phyloP scores from a whole-genome alignment of 345 rosid genomes.

The Lepidium africanum region DNA sequence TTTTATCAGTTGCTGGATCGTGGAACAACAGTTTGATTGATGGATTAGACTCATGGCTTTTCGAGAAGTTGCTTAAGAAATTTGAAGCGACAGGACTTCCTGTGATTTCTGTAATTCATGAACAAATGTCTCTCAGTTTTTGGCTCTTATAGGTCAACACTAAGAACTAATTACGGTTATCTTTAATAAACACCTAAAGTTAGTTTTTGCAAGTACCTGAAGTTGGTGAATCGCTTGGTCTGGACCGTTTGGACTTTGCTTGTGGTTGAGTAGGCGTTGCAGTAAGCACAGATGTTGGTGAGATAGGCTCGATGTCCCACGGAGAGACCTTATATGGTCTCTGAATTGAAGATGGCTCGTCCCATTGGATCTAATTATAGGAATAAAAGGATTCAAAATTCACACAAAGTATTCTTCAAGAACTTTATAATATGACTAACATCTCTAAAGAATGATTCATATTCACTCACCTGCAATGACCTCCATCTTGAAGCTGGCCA shows the following conservation, averaged over 20 bases:
- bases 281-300: constrained; percentile 26
- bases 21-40: constrained; percentile 19
- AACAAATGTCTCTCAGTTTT: too few species aligned
- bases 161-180: not conserved
- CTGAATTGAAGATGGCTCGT: constrained; percentile 56
- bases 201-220: constrained; percentile 31
- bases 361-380: constrained; percentile 59
- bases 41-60: constrained; percentile 33
- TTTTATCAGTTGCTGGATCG: constrained; percentile 32
- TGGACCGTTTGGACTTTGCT: constrained; percentile 50
- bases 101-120: constrained; percentile 30
- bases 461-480: constrained; percentile 52
- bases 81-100: constrained; percentile 39
- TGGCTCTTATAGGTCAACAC: not conserved
- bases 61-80: constrained; percentile 38
- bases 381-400: not conserved
- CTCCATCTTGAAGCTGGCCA: constrained; percentile 76
- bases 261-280: constrained; percentile 36
- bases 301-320: constrained; percentile 73
- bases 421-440: not conserved
- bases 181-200: not conserved
- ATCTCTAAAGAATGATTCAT: not conserved
- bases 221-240: constrained; percentile 36
- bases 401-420: not conserved
- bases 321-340: constrained; percentile 78